Conservation (phyloP, 140 eudicot genomes). For the Ambrosia hybrid region DNA sequence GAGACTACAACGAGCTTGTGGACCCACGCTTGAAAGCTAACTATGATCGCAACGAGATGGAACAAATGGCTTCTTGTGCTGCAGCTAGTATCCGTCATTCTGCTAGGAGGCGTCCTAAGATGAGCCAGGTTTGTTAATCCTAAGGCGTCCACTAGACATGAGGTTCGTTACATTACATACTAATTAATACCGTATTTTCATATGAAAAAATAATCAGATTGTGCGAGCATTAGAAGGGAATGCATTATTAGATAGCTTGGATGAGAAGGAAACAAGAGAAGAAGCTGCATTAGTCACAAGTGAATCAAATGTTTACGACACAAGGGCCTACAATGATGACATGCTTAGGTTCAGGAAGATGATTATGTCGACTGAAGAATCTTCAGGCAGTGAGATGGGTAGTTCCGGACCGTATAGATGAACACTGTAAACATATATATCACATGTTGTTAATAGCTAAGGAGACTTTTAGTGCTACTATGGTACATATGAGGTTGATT, state of each 20-base stretch:
- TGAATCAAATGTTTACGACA: constrained; percentile 47
- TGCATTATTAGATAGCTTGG: constrained; percentile 57
- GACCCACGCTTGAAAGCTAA: constrained; percentile 74
- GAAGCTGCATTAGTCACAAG: constrained; percentile 20
- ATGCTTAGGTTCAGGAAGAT: constrained; percentile 65
- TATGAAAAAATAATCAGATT: constrained; percentile 35
- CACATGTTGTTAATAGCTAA: constrained; percentile 2
- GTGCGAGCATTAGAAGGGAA: constrained; percentile 71
- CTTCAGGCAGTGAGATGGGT: constrained; percentile 37
- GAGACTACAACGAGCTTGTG: constrained; percentile 58
- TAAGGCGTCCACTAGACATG: background rate
- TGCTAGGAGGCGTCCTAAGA: constrained; percentile 30
- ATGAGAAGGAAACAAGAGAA: constrained; percentile 38
- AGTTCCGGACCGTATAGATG: constrained; percentile 22
- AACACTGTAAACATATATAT: constrained; percentile 9
- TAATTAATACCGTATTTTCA: background rate
- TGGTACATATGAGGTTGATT: constrained; percentile 21
- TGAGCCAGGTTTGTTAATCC: constrained; percentile 56
- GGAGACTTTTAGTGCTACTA: background rate
- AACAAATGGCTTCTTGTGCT: constrained; percentile 73
- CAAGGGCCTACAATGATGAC: constrained; percentile 61
- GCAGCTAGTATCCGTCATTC: constrained; percentile 88
- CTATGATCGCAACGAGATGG: constrained; percentile 48
- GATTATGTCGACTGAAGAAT: constrained; percentile 55
- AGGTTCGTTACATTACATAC: background rate